Base-by-base conservation (phyloP, 2,329 filamentous ascomycete species). In the Diaporthe nobilis region DNA sequence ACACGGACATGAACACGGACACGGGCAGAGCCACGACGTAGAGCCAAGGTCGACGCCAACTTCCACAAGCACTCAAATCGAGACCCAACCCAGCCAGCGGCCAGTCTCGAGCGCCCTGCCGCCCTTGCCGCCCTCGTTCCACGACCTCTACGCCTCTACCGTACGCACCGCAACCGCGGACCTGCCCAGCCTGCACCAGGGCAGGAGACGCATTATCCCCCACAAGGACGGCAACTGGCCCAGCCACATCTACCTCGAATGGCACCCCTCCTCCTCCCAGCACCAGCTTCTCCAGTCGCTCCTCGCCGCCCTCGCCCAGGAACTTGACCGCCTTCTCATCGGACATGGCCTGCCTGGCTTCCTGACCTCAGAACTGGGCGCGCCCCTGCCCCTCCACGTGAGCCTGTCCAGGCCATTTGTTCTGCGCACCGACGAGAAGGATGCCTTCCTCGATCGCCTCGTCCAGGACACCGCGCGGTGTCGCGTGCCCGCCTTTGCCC, bases 221-320 rank as follows among this genome's bases (percentile, higher is more conserved):
- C 97, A 99, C 84, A 88, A 96, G 37, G 91, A 92, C 76, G 97
- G 97, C 76, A 95, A 95, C 83, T 99, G 97, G 97, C 95, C 96
- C 1, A 95, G 93, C 47, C 96, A 98, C 84, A 83, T 98, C 61
- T 98, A 98, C 83, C 88, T 98, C 74, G 96, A 98, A 86, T 99
- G 97, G 91, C 87, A 88, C 82, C 91, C 92, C 22, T 82, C 84
- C 2, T 79, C 83, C 20, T 61, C 81, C 60, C 87, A 93, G 77
- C 87, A 89, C 78, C 79, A 81, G 2, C 78, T 85, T 1, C 86
- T 94, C 74, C 82, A 81, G 22, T 76, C 78, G 8, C 84, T 91
- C 53, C 84, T 90, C 49, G 76, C 81, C 37, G 80, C 79, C 10
- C 83, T 89, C 2, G 81, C 83, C 72, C 77, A 73, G 3, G 81